Evolutionary conservation across 805 yeast genomes (phyloP).

Genomic region (Ogataea kodamae): DNA sequence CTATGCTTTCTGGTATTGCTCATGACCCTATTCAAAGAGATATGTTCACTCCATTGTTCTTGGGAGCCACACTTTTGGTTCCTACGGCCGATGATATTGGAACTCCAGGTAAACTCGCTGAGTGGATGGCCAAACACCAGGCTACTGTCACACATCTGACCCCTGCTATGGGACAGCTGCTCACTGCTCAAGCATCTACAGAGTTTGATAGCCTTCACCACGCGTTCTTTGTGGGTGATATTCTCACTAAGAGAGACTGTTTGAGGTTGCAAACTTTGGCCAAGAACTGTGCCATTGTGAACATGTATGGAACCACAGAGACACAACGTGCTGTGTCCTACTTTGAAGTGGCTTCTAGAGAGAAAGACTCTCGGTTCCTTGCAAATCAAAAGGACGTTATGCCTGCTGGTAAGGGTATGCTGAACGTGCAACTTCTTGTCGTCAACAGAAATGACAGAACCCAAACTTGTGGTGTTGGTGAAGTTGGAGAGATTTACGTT

Average conservation of each 20-base stretch:
- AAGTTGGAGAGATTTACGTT: constrained; percentile 97
- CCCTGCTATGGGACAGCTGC: constrained; percentile 98
- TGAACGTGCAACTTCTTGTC: constrained; percentile 87
- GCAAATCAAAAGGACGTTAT: constrained; percentile 87
- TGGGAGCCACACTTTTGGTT: constrained; percentile 89
- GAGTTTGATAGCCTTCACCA: constrained; percentile 84
- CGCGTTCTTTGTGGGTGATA: constrained; percentile 98
- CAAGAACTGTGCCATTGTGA: constrained; percentile 82
- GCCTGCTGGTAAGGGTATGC: constrained; percentile 99
- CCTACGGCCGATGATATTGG: constrained; percentile 98
- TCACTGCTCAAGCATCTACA: constrained; percentile 92
- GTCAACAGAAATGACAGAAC: constrained; percentile 87
- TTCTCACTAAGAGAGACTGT: constrained; percentile 95
- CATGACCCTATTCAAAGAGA: constrained; percentile 99
- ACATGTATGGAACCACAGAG: constrained; percentile 99
- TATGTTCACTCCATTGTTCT: constrained; percentile 94
- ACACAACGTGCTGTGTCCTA: constrained; percentile 98
- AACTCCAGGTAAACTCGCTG: constrained; percentile 95
- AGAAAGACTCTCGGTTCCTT: constrained; percentile 66
- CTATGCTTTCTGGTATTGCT: constrained; percentile 98
- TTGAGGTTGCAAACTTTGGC: constrained; percentile 88
- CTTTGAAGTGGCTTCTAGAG: constrained; percentile 78
- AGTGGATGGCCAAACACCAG: constrained; percentile 89
- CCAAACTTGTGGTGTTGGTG: constrained; percentile 97
- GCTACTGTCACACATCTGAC: constrained; percentile 97